Base-by-base conservation (phyloP, 1,139 yeast species). In the Lodderomyces jiufengensis region DNA sequence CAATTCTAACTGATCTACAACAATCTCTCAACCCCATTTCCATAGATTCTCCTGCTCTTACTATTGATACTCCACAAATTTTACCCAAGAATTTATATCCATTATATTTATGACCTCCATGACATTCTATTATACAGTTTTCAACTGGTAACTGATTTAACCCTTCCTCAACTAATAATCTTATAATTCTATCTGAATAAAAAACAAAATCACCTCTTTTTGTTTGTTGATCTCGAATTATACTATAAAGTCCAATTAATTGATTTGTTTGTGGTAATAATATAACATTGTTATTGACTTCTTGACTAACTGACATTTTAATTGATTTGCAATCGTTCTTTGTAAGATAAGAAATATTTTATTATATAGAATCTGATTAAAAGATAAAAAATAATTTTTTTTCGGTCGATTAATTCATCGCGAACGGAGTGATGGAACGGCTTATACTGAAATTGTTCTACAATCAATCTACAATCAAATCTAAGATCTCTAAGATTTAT, bases 11-110 rank as follows among this genome's bases (percentile, higher is more conserved):
- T 7, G 95, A 84, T 50, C 98, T 76, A 59, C 97, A 88, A 63
- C 97, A 86, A 65, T 70, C 97, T 57, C 98, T 78, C 46, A 92
- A 70, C 15, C 97, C 98, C 73, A 87, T 95, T 62, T 92, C 98
- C 98, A 92, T 92, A 30, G 95, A 82, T 63, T 92, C 98, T 46
- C 98, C 98, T 6, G 98, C 98, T 55, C 98, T 76, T 53, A 92
- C 95, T 54, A 92, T 92, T 13, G 96, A 86, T 24, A 92, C 98
- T 44, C 98, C 98, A 61, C 97, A 92, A 42, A 92, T 90, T 62
- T 86, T 88, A 31, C 97, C 97, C 54, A 80, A 66, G 59, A 90
- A 90, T 42, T 72, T 70, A 40, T 84, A 82, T n/a, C 98, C 98
- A 5, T 76, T 70, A 59, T 78, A 90, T 24, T 66, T 62, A 45